phyloP scores from a whole-genome alignment of 805 yeast genomes.

The Brettanomyces nanus region DNA sequence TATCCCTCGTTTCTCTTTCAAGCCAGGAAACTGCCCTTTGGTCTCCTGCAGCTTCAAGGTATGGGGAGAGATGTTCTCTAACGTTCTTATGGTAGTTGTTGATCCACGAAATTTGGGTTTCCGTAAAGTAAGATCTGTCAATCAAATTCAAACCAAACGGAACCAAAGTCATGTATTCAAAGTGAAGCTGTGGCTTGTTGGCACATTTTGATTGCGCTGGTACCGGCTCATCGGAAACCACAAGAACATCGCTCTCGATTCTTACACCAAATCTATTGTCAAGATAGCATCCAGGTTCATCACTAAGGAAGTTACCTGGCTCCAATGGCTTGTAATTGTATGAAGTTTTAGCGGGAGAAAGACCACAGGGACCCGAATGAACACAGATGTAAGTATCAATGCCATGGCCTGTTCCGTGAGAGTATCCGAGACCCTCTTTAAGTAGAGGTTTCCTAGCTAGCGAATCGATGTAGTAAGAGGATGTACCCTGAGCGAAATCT shows the following conservation, averaged over 20 bases:
- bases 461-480: slow-evolving; percentile 70
- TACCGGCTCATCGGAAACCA: slow-evolving; percentile 35
- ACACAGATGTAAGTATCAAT: slow-evolving; percentile 88
- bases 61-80: slow-evolving; percentile 41
- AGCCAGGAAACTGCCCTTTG: slow-evolving; percentile 65
- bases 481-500: slow-evolving; percentile 66
- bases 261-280: slow-evolving; percentile 89
- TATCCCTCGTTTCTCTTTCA: slow-evolving; percentile 45
- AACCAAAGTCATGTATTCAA: slow-evolving; percentile 77
- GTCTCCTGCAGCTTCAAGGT: slow-evolving; percentile 47
- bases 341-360: slow-evolving; percentile 36
- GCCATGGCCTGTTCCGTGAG: slow-evolving; percentile 97
- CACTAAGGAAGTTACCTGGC: slow-evolving; percentile 71
- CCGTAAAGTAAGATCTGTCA: slow-evolving; percentile 45
- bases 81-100: slow-evolving; percentile 57
- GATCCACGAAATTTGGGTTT: slow-evolving; percentile 60
- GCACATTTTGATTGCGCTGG: slow-evolving; percentile 35
- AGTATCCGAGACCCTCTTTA: slow-evolving; percentile 75
- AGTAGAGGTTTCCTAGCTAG: slow-evolving; percentile 79
- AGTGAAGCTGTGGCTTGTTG: slow-evolving; percentile 32
- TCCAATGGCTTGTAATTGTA: slow-evolving; percentile 41
- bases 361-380: slow-evolving; percentile 90
- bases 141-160: slow-evolving; percentile 80
- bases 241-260: slow-evolving; percentile 74
- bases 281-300: slow-evolving; percentile 92